Percentiles rank a stretch among this genome's conserved stretches.
Conservation (phyloP, 345 rosid genomes). For the Linum lewisii region DNA sequence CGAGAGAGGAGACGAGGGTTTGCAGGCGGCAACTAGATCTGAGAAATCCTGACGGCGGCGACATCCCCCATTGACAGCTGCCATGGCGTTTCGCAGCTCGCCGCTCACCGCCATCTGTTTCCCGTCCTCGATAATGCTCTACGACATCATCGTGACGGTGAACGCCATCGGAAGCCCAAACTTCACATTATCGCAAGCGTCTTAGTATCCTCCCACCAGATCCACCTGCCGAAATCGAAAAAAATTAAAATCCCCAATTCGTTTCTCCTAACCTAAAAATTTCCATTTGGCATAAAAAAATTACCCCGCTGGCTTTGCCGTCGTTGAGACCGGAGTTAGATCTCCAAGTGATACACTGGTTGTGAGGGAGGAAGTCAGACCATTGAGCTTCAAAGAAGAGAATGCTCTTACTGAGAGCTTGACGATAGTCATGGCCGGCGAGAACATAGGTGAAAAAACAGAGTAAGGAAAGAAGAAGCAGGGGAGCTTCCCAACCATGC, state of each 20-base stretch:
- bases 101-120: conserved; percentile 32
- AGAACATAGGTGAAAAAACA: conserved; percentile 40
- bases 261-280: too few relatives aligned
- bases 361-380: conserved; percentile 78
- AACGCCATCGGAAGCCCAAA: conserved; percentile 98
- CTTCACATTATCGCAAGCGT: conserved; percentile 98
- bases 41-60: too few relatives aligned
- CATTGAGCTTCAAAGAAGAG: conserved; percentile 98
- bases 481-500: conserved; percentile 32
- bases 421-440: conserved; percentile 83
- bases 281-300: conserved; percentile 16
- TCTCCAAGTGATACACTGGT: conserved; percentile 96
- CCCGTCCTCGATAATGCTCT: conserved; percentile 85
- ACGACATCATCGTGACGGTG: conserved; percentile 94
- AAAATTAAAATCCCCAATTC: too few relatives aligned
- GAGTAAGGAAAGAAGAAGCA: conserved; percentile 39
- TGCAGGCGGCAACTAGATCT: too few relatives aligned
- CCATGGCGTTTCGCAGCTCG: conserved; percentile 49
- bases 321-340: too few relatives aligned
- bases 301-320: conserved; percentile 91
- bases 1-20: too few relatives aligned
- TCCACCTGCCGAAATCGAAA: conserved; percentile 80
- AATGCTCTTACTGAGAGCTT: conserved; percentile 82
- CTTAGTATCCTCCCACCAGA: conserved; percentile 94
- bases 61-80: conserved; percentile 58